Evolutionary conservation across 2,329 filamentous ascomycete genomes (phyloP), one percentile per base, ranked within the genome.

Genomic region (Diatrype stigma): DNA sequence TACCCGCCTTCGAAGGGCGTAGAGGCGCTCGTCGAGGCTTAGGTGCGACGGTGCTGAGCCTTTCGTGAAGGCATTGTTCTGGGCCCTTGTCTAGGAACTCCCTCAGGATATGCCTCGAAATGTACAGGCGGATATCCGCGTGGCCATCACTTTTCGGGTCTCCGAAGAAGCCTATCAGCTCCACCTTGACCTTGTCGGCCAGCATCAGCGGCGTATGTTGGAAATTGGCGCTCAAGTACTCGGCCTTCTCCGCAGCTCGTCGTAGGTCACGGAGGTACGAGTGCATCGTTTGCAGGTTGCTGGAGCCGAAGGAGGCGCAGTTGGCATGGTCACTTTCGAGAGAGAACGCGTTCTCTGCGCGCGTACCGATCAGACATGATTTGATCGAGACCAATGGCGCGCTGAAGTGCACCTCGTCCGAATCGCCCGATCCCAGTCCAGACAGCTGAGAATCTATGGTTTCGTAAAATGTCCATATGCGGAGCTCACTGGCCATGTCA

Each of bases 401-500:
- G 7, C 78, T 79, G 51, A 85, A 83, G 57, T 79, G 79, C 2
- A 83, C 72, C 49, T 78, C 76, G 3, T 68, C 66, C 1, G 63
- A 62, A 3, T 68, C 62, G 0, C 64, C 60, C 4, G 63, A 60
- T 1, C 69, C 70, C 2, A 68, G 60, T 0, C 75, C 75, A 0
- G 77, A 78, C 4, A 85, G 68, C 1, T 75, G 73, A 1, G 81
- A 84, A 61, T 85, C 82, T 7, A 81, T 74, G 0, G 80, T 85
- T 58, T 85, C 82, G 52, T 85, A 81, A 38, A 85, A 79, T 0
- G 81, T 82, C 81, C 82, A 85, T 12, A 85, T 71, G 6, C 75
- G 77, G 47, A 85, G 70, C 50, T 85, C 82, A 34, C 77, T 77
- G 0, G 80, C 75, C 5, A 82, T 73, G 3, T 78, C 71, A 45